These are phyloP conservation scores for Epichloe glyceriae DNA, from an alignment of 2,329 filamentous ascomycete genomes.

Conservation along the genomic window DNA sequence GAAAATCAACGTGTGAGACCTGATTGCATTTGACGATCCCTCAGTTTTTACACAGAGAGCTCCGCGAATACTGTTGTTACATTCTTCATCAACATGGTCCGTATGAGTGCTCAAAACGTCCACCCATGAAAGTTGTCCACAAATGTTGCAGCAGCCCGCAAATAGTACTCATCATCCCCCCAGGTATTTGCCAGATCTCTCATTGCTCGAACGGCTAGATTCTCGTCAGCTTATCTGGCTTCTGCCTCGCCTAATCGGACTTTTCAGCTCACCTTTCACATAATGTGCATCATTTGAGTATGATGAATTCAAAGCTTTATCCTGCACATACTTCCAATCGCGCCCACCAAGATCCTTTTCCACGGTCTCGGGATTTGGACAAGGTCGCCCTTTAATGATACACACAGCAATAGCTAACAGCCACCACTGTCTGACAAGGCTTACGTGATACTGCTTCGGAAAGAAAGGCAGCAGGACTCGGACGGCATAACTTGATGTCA, in stretches of 20 bases:
- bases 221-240: not conserved
- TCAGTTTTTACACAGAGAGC: too few species aligned
- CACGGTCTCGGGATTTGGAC: constrained; percentile 54
- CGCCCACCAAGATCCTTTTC: constrained; percentile 45
- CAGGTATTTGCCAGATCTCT: constrained; percentile 62
- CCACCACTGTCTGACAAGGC: constrained; percentile 80
- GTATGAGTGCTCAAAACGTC: constrained; percentile 24
- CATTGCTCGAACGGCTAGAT: constrained; percentile 54
- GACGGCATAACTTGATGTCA: constrained; percentile 79
- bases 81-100: not conserved
- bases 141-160: constrained; percentile 58
- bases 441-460: constrained; percentile 58
- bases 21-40: too few species aligned
- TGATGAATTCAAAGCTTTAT: constrained; percentile 55
- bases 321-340: constrained; percentile 65
- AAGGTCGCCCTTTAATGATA: constrained; percentile 59
- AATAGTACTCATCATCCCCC: constrained; percentile 54
- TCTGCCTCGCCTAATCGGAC: not conserved
- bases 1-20: too few species aligned
- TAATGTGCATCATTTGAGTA: constrained; percentile 68
- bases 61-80: too few species aligned
- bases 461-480: constrained; percentile 72
- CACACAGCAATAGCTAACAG: constrained; percentile 68
- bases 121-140: constrained; percentile 62
- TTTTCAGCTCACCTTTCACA: constrained; percentile 52